Base-by-base conservation (phyloP, 768 basidiomycete species). In the Boletus fagicola region DNA sequence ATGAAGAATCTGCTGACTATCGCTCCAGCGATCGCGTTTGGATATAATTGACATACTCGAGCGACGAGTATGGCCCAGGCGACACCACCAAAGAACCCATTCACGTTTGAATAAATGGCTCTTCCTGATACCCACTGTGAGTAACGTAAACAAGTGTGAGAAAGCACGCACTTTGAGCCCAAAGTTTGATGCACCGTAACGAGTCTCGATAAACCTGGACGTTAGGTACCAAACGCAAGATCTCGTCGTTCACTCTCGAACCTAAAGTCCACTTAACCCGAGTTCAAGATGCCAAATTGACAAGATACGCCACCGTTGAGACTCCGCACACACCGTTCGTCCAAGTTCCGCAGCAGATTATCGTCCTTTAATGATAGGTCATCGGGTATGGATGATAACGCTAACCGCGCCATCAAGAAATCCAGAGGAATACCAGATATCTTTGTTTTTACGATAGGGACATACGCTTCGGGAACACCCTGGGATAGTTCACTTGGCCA, bases 51-150 rank as follows among this genome's bases (percentile, higher is more conserved):
- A 76, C 97, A 99, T 81, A 98, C 94, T 73, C 97, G 87, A 50
- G 97, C 97, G n/a, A 98, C 95, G 40, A 98, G 84, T 80, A 98
- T 90, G 4, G 96, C 92, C 97, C 97, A 99, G 30, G 95, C 96
- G 2, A 98, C 96, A 67, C 97, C 97, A 55, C 97, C 97, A 33
- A 96, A 82, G 73, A 98, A 99, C 20, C 96, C 97, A 65, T 94
- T 94, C 12, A 98, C 93, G 72, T 99, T 99, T 1, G 94, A 96
- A 74, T 98, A 98, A 59, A 99, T 96, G 26, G 95, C 97, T 75
- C 94, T 82, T 65, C 87, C 95, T 98, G 67, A 43, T 28, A 31
- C 44, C 5, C 38, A 38, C 42, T 43, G 38, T 58, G 36, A 68
- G 57, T 53, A 39, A 58, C 28, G 30, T 44, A 53, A 53, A 18